Conservation (phyloP, 2,329 filamentous ascomycete species). For the Metarhizium humberi region DNA sequence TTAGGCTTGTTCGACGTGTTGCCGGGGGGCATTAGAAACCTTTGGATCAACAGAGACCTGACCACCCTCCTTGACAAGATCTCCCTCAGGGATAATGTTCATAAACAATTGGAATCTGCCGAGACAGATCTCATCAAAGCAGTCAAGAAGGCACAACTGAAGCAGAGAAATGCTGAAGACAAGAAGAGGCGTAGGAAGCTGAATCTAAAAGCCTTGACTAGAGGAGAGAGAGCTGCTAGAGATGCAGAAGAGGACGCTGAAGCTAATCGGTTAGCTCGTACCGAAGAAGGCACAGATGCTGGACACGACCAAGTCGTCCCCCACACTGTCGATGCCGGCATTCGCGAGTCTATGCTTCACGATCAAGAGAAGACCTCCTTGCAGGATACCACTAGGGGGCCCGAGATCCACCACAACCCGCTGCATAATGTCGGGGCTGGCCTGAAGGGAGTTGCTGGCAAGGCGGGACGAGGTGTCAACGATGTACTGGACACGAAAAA, state of each 20-base stretch:
- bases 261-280: constrained; percentile 41
- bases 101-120: constrained; percentile 64
- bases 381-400: constrained; percentile 4
- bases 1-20: constrained; percentile 88
- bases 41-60: constrained; percentile 92
- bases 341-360: constrained; percentile 28
- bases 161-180: constrained; percentile 53
- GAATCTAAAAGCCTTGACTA: constrained; percentile 39
- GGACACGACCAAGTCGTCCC: constrained; percentile 45
- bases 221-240: constrained; percentile 38
- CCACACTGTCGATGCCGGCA: constrained; percentile 37
- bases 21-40: constrained; percentile 86
- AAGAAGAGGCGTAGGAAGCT: constrained; percentile 51
- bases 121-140: constrained; percentile 76
- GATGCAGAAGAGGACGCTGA: constrained; percentile 39
- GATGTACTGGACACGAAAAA: constrained; percentile 44
- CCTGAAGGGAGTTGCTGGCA: constrained; percentile 33
- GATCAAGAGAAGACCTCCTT: background rate
- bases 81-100: constrained; percentile 60
- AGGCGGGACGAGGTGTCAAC: constrained; percentile 40
- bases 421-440: constrained; percentile 40
- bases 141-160: constrained; percentile 71
- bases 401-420: constrained; percentile 17
- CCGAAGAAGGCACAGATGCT: constrained; percentile 37
- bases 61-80: constrained; percentile 80